Conservation (phyloP, 2,329 filamentous ascomycete genomes). For the Neocucurbitaria cava region DNA sequence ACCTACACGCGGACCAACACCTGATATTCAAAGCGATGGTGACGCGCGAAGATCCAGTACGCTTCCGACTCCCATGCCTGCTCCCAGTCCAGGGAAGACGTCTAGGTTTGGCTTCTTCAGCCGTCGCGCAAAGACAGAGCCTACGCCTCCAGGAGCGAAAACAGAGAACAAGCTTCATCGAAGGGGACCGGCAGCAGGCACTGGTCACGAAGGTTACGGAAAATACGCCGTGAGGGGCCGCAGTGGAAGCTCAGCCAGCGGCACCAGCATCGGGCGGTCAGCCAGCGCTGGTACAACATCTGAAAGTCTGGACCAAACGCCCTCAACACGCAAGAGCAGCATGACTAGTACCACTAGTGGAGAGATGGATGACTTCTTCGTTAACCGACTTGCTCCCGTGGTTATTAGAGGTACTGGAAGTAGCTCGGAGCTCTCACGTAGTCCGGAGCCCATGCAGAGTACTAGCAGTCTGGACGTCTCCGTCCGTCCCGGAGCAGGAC, state of each 20-base stretch:
- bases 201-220: constrained; percentile 88
- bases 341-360: constrained; percentile 50
- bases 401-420: constrained; percentile 54
- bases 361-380: constrained; percentile 56
- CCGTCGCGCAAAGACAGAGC: constrained; percentile 70
- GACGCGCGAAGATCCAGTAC: constrained; percentile 42
- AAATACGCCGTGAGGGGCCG: constrained; percentile 69
- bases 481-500: constrained; percentile 12
- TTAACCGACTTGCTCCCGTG: constrained; percentile 53
- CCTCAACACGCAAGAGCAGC: constrained; percentile 53
- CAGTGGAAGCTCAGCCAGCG: constrained; percentile 65
- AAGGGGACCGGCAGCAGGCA: constrained; percentile 89
- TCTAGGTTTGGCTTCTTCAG: constrained; percentile 80
- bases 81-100: constrained; percentile 62
- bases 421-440: constrained; percentile 44
- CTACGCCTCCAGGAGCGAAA: constrained; percentile 61
- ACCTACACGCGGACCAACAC: constrained; percentile 43
- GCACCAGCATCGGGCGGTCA: constrained; percentile 57
- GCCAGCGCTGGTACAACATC: constrained; percentile 52
- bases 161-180: constrained; percentile 62
- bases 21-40: constrained; percentile 49
- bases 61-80: constrained; percentile 54
- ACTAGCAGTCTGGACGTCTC: constrained; percentile 44
- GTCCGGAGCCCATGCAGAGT: constrained; percentile 46
- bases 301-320: constrained; percentile 43